Evolutionary conservation across 2,329 filamentous ascomycete species (phyloP).

Genomic region (Beauveria bassiana): DNA sequence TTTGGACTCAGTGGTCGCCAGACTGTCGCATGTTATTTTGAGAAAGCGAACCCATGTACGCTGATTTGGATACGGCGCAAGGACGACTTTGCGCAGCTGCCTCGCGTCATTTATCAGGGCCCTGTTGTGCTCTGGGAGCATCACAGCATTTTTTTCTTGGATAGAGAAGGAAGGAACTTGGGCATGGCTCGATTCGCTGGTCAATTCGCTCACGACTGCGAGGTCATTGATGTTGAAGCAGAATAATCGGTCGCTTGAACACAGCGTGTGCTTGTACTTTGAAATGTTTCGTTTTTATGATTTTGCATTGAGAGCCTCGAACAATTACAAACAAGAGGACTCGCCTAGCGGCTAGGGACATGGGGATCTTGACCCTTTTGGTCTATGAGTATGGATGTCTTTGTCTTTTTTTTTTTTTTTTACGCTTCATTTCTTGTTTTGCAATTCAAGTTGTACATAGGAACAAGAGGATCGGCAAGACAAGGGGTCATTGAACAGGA

Average conservation of each 20-base stretch:
- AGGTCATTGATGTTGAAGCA: not conserved
- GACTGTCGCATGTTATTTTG: conserved; percentile 4
- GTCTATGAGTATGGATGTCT: conserved; percentile 1
- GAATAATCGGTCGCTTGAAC: not conserved
- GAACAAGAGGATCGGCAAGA: not conserved
- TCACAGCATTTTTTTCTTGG: not conserved
- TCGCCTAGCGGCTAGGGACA: conserved; percentile 7
- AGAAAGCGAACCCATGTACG: not conserved
- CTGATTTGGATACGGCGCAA: not conserved
- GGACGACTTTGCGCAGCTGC: not conserved
- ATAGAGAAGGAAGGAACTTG: not conserved
- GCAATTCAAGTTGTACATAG: conserved; percentile 1
- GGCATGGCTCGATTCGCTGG: not conserved
- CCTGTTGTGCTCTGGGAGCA: not conserved
- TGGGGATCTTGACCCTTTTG: not conserved
- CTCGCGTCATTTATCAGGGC: too few relatives aligned
- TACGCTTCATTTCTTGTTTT: not conserved
- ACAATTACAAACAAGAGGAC: conserved; percentile 6
- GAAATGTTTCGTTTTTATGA: conserved; percentile 3
- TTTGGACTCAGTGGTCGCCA: conserved; percentile 6
- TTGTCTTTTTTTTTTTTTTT: not conserved
- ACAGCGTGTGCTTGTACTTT: not conserved
- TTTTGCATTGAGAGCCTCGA: conserved; percentile 8
- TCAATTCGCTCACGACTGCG: not conserved
- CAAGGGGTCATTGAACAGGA: not conserved